Evolutionary conservation across 1,284 basidiomycete genomes (phyloP), one percentile per base, ranked within the genome.

Genomic region (Paramarasmius palmivorus): DNA sequence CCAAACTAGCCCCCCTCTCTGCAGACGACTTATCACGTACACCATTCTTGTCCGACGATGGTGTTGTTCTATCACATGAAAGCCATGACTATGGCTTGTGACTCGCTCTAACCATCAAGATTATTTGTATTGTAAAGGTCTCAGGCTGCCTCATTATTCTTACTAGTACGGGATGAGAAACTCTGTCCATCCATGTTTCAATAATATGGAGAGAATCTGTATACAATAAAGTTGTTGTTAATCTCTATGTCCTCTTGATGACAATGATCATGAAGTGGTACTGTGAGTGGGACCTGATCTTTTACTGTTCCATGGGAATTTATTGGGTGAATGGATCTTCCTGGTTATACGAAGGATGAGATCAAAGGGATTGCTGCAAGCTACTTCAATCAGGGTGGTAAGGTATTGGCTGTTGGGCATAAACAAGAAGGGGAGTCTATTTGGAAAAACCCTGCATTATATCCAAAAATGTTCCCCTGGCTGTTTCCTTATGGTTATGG

Each of bases 71-170:
- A n/a, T n/a, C n/a, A n/a, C n/a, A 25, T 32, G 7, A 42, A 44
- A 2, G 74, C 71, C 0, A 52, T 76, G 5, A 56, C 71, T n/a
- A 40, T 75, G 73, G 73, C 55, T 76, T 9, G 67, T 63, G 46
- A n/a, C n/a, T n/a, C n/a, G n/a, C n/a, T 36, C 72, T 0, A 76
- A 76, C 55, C 69, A 76, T 53, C 22, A 22, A 10, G 69, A 69
- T 42, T 77, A 77, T 52, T 34, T 19, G n/a, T 15, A 68, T 75
- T 50, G 22, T 76, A 0, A 49, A 61, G 10, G 73, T 76, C 10
- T 70, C 68, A 4, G 25, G 64, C 7, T 58, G 67, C 3, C 72
- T 73, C 53, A n/a, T n/a, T n/a, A n/a, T n/a, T n/a, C n/a, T n/a
- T n/a, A n/a, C 35, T 76, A 5, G 35, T 49, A 0, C 22, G 52